Percentiles rank a stretch among this genome's conserved stretches.
Evolutionary conservation across 1,284 basidiomycete genomes (phyloP).

Genomic region (Sanguinoderma infundibulare): DNA sequence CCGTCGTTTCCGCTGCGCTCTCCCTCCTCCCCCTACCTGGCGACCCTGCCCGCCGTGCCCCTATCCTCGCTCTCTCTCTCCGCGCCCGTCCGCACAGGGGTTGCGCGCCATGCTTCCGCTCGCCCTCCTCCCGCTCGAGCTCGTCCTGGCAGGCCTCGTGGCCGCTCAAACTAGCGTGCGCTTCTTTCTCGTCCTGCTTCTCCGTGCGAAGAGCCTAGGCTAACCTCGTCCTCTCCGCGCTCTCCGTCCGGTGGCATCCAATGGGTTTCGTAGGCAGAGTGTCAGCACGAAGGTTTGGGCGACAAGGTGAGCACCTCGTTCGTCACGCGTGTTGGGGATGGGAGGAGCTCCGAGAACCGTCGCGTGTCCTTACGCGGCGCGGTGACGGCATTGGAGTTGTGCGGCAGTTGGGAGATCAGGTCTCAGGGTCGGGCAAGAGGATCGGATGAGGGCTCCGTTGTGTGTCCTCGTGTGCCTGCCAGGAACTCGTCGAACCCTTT

Average conservation of each 20-base stretch:
- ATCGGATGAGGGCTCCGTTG: too few species aligned
- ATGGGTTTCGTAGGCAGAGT: slow-evolving; percentile 1
- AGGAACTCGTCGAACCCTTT: too few species aligned
- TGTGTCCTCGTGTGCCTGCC: too few species aligned
- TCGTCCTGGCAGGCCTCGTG: slow-evolving; percentile 12
- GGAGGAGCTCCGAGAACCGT: not conserved
- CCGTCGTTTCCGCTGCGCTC: not conserved
- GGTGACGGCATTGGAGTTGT: not conserved
- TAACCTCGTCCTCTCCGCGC: not conserved
- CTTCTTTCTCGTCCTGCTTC: slow-evolving; percentile 1
- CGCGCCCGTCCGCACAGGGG: not conserved
- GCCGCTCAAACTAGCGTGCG: slow-evolving; percentile 18
- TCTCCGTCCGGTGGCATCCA: not conserved
- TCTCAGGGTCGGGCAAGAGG: too few species aligned
- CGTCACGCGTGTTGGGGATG: not conserved
- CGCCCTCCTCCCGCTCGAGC: slow-evolving; percentile 11
- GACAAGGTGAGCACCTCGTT: slow-evolving; percentile 15
- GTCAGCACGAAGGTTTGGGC: slow-evolving; percentile 7
- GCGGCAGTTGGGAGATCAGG: too few species aligned
- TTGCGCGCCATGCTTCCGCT: slow-evolving; percentile 14
- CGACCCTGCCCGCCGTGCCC: not conserved
- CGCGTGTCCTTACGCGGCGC: not conserved
- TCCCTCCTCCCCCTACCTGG: not conserved
- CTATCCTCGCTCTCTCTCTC: not conserved
- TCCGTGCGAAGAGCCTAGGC: not conserved